These are phyloP conservation scores for Chaetothyriales sp. DNA, from an alignment of 2,329 filamentous ascomycete species.

Conservation along the genomic window DNA sequence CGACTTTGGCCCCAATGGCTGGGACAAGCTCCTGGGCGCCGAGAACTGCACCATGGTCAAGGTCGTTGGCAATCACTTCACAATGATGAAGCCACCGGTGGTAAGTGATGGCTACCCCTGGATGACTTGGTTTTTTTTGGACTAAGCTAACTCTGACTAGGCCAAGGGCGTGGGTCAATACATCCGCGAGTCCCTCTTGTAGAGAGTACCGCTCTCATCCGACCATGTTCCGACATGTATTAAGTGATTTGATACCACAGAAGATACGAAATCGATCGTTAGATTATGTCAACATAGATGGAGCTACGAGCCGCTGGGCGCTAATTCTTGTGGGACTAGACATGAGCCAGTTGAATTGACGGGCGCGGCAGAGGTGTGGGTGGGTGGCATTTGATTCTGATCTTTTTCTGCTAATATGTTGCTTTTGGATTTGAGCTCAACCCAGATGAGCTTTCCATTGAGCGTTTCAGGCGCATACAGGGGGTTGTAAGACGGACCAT, in stretches of 20 bases:
- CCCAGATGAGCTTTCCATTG: neutral
- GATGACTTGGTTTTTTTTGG: neutral
- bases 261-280: neutral
- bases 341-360: neutral
- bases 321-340: neutral
- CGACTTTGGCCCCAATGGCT: constrained; percentile 34
- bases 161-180: constrained; percentile 17
- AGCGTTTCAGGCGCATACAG: neutral
- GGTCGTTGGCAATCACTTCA: constrained; percentile 27
- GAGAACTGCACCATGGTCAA: constrained; percentile 22
- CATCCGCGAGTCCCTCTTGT: constrained; percentile 14
- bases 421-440: neutral
- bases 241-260: neutral
- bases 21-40: constrained; percentile 30
- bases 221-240: neutral
- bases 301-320: neutral
- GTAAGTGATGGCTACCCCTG: constrained; percentile 10
- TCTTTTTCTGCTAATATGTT: neutral
- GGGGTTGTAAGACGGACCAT: neutral
- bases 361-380: neutral
- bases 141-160: constrained; percentile 8
- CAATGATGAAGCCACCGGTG: constrained; percentile 24
- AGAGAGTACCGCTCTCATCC: neutral
- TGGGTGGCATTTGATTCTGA: neutral
- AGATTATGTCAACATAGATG: neutral